Percentiles rank a stretch among this genome's conserved stretches.
These are phyloP conservation scores for Fusarium nanum DNA, from an alignment of 2,329 filamentous ascomycete species.

Conservation along the genomic window DNA sequence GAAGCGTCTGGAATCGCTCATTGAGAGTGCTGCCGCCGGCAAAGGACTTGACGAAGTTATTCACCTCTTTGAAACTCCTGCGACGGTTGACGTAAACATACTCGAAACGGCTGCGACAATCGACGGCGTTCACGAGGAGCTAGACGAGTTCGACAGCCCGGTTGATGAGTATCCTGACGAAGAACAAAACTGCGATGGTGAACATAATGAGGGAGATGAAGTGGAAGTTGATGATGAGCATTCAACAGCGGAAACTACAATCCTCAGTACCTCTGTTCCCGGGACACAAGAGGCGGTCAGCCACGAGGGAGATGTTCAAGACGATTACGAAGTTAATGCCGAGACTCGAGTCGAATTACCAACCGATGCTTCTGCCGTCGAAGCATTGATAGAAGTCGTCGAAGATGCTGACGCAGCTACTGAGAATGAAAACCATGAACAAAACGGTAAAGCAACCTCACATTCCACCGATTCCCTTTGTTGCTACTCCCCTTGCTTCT, in stretches of 20 bases:
- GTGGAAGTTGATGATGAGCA: slow-evolving; percentile 35
- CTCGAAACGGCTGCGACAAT: slow-evolving; percentile 31
- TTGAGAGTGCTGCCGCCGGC: slow-evolving; percentile 57
- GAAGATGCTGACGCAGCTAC: slow-evolving; percentile 16
- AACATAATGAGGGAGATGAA: slow-evolving; percentile 20
- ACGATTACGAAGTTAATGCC: slow-evolving; percentile 7
- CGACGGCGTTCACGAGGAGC: slow-evolving; percentile 37
- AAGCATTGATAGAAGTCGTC: slow-evolving; percentile 12
- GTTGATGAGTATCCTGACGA: slow-evolving; percentile 34
- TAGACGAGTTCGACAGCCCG: slow-evolving; percentile 45
- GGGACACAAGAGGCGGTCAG: not conserved
- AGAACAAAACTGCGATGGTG: slow-evolving; percentile 21
- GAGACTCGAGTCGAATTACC: slow-evolving; percentile 28
- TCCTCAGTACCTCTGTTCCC: not conserved
- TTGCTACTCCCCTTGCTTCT: slow-evolving; percentile 39
- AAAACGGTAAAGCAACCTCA: slow-evolving; percentile 44
- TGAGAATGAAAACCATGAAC: slow-evolving; percentile 23
- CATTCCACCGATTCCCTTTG: slow-evolving; percentile 11
- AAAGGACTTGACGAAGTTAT: slow-evolving; percentile 57
- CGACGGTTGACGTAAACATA: slow-evolving; percentile 26
- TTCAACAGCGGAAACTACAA: slow-evolving; percentile 31
- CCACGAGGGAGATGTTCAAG: not conserved
- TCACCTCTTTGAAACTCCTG: slow-evolving; percentile 52
- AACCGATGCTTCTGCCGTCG: slow-evolving; percentile 5
- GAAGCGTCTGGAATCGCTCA: slow-evolving; percentile 54